These are phyloP conservation scores for Coemansia sp. DNA, from an alignment of 192 early-diverging fungal genomes.

Conservation along the genomic window DNA sequence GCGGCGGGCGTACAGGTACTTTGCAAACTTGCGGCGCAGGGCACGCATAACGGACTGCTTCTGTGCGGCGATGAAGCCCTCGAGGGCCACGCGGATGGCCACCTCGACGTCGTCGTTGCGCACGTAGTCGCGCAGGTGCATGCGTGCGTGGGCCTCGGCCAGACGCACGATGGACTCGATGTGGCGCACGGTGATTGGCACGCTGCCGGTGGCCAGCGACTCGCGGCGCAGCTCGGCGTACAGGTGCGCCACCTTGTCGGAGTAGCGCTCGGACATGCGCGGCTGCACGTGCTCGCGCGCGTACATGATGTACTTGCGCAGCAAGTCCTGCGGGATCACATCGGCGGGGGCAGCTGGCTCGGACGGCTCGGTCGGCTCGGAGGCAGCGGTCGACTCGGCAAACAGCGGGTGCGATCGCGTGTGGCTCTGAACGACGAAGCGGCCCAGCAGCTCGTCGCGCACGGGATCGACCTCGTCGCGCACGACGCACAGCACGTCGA, in stretches of 20 bases:
- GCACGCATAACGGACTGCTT: slow-evolving; percentile 87
- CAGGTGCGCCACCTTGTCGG: slow-evolving; percentile 83
- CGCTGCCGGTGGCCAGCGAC: slow-evolving; percentile 72
- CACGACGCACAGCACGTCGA: slow-evolving; percentile 96
- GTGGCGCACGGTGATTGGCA: slow-evolving; percentile 87
- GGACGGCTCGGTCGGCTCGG: slow-evolving; percentile 43
- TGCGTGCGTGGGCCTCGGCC: slow-evolving; percentile 87
- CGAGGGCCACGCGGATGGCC: slow-evolving; percentile 84
- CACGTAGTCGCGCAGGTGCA: slow-evolving; percentile 93
- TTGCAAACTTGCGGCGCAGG: slow-evolving; percentile 80
- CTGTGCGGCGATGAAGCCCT: slow-evolving; percentile 89
- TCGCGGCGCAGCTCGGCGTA: slow-evolving; percentile 92
- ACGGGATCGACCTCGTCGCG: slow-evolving; percentile 89
- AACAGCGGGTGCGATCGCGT: slow-evolving; percentile 83
- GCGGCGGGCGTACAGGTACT: slow-evolving; percentile 72
- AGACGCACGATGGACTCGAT: slow-evolving; percentile 84
- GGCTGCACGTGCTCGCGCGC: slow-evolving; percentile 73
- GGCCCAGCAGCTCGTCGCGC: slow-evolving; percentile 85
- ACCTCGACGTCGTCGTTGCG: slow-evolving; percentile 89
- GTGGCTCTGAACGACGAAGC: slow-evolving; percentile 93
- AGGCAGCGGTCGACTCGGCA: slow-evolving; percentile 40
- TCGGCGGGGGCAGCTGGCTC: too few species aligned
- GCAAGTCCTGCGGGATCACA: slow-evolving; percentile 73
- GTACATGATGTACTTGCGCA: slow-evolving; percentile 88
- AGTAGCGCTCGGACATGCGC: slow-evolving; percentile 80